A percentile compares a stretch with the other conserved stretches of the same genome.
Conservation (phyloP, 345 rosid species). For the Physaria fendleri region DNA sequence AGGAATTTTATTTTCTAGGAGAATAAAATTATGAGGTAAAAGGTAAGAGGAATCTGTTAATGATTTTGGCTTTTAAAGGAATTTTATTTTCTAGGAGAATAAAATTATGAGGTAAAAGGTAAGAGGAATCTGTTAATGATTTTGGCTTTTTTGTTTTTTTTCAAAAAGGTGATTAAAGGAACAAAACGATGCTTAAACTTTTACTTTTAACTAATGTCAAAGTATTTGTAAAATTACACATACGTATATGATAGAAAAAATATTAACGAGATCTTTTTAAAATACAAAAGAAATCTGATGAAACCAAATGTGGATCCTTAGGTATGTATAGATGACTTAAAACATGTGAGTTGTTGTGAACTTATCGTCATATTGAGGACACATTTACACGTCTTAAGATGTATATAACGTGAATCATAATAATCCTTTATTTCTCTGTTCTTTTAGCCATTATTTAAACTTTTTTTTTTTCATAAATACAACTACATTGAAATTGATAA, state of each 20-base stretch:
- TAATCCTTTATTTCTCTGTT: neutral
- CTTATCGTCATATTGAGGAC: neutral
- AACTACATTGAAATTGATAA: neutral
- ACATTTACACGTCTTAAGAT: neutral
- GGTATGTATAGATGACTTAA: neutral
- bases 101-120: neutral
- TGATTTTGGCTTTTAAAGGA: neutral
- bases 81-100: neutral
- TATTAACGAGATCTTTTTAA: too few relatives aligned
- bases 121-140: neutral
- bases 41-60: slow-evolving; percentile 1
- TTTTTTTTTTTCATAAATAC: neutral
- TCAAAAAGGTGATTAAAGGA: too few relatives aligned
- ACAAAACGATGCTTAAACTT: too few relatives aligned
- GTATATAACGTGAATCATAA: slow-evolving; percentile 1
- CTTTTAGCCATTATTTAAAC: neutral
- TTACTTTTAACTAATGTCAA: too few relatives aligned
- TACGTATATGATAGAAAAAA: too few relatives aligned
- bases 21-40: neutral
- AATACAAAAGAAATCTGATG: neutral
- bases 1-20: neutral
- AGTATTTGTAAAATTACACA: too few relatives aligned
- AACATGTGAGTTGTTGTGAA: slow-evolving; percentile 20
- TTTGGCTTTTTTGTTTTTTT: too few relatives aligned
- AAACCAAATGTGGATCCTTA: neutral